Evolutionary conservation across 2,329 filamentous ascomycete species (phyloP), one percentile per base, ranked within the genome.

Genomic region (Juglanconis sp.): DNA sequence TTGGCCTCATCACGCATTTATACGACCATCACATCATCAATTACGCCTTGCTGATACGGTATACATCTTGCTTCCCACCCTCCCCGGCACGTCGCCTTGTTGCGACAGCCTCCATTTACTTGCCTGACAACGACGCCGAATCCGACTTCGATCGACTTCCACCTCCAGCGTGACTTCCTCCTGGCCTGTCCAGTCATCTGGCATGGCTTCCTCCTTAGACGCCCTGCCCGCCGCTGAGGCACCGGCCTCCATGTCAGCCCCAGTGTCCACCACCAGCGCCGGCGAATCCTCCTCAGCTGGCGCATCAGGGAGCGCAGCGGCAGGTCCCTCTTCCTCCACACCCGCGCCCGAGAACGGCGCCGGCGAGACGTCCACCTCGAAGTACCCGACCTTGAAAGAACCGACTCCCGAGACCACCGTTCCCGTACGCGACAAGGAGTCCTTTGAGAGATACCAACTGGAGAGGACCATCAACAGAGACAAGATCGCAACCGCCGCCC

Each of bases 391-490:
- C 38, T 63, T 72, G 46, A 73, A 69, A 55, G 54, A 68, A 15
- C 64, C 61, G 49, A 62, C 66, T n/a, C 57, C 66, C 17, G 56
- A 65, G 46, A 40, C 61, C 54, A 49, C 58, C 8, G 42, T 59
- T 34, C 62, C 61, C 8, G 73, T 79, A 30, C 82, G 83, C 68
- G 82, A 84, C 68, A 83, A 83, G 71, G 82, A 84, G 57, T 77
- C 79, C 6, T 83, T 83, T 70, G 77, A 81, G 64, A 77, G 75
- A 65, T 70, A 85, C 62, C 73, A 83, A 68, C 76, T 86, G 59
- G 79, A 84, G 68, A 80, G 80, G 57, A 84, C 78, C 69, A 77
- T 81, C 65, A 77, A 76, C 59, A 81, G 79, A 68, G 84, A 86
- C 68, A 76, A 78, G 69, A 73, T 85, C 64, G 81, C 83, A 63